Percentiles rank a stretch among this genome's conserved stretches.
Conservation (phyloP, 768 basidiomycete species). For the Russula olivacea region DNA sequence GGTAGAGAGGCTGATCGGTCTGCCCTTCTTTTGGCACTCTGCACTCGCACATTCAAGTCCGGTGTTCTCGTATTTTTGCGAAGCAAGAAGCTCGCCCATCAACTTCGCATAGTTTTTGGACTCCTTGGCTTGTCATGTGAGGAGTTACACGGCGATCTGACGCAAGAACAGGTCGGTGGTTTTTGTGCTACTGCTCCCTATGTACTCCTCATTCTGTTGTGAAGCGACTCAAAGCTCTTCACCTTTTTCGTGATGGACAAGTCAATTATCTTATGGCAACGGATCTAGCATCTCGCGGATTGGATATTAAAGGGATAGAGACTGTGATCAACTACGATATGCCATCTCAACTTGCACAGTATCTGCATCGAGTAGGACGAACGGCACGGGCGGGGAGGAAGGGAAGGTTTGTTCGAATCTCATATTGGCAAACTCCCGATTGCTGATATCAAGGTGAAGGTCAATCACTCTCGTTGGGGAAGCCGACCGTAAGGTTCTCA, state of each 20-base stretch:
- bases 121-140: slow-evolving; percentile 84
- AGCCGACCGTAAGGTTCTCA: slow-evolving; percentile 92
- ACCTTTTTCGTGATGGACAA: slow-evolving; percentile 77
- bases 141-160: slow-evolving; percentile 92
- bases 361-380: slow-evolving; percentile 94
- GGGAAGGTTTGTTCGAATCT: slow-evolving; percentile 60
- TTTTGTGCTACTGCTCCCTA: slow-evolving; percentile 7
- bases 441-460: slow-evolving; percentile 36
- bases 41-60: slow-evolving; percentile 80
- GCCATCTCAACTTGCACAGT: slow-evolving; percentile 88
- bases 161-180: slow-evolving; percentile 80
- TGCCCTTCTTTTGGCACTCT: slow-evolving; percentile 71
- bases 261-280: slow-evolving; percentile 96
- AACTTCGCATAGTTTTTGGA: slow-evolving; percentile 90
- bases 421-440: not conserved
- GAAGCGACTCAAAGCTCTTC: slow-evolving; percentile 81
- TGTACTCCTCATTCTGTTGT: not conserved
- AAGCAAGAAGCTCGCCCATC: slow-evolving; percentile 96
- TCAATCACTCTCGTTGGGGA: slow-evolving; percentile 96
- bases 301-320: slow-evolving; percentile 97
- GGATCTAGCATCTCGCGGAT: slow-evolving; percentile 88
- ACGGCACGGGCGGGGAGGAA: slow-evolving; percentile 92
- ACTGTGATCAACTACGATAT: slow-evolving; percentile 99
- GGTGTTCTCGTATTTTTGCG: slow-evolving; percentile 90
- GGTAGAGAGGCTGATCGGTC: slow-evolving; percentile 73